Evolutionary conservation across 345 rosid species (phyloP).

Genomic region (Arabis hirsuta): DNA sequence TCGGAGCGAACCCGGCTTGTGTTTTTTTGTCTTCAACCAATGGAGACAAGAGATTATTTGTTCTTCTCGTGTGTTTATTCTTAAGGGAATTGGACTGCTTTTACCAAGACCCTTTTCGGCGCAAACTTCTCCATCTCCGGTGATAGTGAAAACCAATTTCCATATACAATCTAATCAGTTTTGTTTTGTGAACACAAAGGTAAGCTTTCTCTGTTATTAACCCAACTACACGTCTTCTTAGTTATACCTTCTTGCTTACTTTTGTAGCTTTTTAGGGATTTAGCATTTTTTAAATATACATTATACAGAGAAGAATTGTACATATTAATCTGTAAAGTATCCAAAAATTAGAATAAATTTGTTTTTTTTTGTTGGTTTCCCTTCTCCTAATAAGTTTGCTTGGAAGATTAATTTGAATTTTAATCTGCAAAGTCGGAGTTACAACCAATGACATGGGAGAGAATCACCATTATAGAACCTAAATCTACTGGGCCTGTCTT

Average conservation of each 20-base stretch:
- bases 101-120: too few relatives aligned
- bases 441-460: background rate
- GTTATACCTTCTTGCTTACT: background rate
- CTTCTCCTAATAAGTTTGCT: constrained; percentile 17
- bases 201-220: constrained; percentile 23
- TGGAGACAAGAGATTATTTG: too few relatives aligned
- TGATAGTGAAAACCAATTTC: constrained; percentile 32
- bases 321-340: constrained; percentile 19
- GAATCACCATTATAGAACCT: constrained; percentile 12
- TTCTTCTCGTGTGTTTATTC: too few relatives aligned
- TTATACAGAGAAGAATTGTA: constrained; percentile 26
- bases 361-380: constrained; percentile 13
- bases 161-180: too few relatives aligned
- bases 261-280: constrained; percentile 1
- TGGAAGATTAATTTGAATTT: background rate
- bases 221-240: constrained; percentile 3
- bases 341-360: constrained; percentile 17
- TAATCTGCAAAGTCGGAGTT: too few relatives aligned
- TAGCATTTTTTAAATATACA: constrained; percentile 5
- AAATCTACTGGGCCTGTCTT: constrained; percentile 3
- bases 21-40: too few relatives aligned
- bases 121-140: too few relatives aligned
- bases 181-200: constrained; percentile 30
- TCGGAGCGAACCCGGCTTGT: too few relatives aligned
- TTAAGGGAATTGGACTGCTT: too few relatives aligned